Evolutionary conservation across 345 rosid species (phyloP).

Genomic region (Microthlaspi erraticum): DNA sequence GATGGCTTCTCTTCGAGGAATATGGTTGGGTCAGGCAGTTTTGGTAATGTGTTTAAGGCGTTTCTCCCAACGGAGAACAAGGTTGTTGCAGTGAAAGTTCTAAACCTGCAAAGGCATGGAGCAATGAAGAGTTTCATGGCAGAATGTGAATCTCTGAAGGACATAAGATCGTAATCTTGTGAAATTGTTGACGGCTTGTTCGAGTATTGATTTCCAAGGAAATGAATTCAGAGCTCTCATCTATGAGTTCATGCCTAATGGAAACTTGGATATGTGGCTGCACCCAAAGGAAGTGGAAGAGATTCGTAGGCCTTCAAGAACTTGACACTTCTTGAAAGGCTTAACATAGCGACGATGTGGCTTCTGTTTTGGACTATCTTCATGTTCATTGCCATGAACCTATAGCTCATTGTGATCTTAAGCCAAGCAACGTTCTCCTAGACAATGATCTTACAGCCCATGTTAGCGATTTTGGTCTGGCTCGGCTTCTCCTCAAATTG

Average conservation of each 20-base stretch:
- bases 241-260: constrained; percentile 54
- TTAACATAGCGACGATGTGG: constrained; percentile 43
- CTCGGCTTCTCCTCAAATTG: constrained; percentile 26
- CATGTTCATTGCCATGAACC: constrained; percentile 28
- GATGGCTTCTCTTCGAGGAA: constrained; percentile 17
- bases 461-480: constrained; percentile 43
- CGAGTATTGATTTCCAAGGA: constrained; percentile 50
- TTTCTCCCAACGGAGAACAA: neutral
- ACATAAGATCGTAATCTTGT: constrained; percentile 53
- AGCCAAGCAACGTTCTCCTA: constrained; percentile 36
- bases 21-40: constrained; percentile 3
- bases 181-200: constrained; percentile 53
- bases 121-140: constrained; percentile 52
- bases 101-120: constrained; percentile 48
- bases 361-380: constrained; percentile 34
- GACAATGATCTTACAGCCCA: constrained; percentile 19
- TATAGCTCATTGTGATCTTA: constrained; percentile 32
- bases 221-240: constrained; percentile 57
- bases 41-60: constrained; percentile 25
- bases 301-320: neutral
- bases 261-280: constrained; percentile 54
- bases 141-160: constrained; percentile 52
- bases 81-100: constrained; percentile 45
- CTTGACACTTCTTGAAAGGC: constrained; percentile 42
- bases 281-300: constrained; percentile 27